A percentile compares a stretch with the other conserved stretches of the same genome.
Conservation (phyloP, 306 rosid species). For the Trifolium repens region DNA sequence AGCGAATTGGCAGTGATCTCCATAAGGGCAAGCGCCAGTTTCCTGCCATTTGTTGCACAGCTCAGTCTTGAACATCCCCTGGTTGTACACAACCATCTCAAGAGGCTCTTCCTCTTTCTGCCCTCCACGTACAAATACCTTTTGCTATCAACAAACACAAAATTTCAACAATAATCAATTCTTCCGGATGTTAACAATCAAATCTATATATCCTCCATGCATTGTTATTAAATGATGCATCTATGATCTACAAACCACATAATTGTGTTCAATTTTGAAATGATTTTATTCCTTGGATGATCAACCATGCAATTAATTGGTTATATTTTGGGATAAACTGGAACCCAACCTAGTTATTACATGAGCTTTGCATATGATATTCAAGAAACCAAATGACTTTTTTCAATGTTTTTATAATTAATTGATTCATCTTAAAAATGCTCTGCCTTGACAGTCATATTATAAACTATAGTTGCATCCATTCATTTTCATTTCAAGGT, state of each 20-base stretch:
- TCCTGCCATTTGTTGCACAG: conserved; percentile 96
- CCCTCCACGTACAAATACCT: conserved; percentile 62
- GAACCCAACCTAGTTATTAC: neutral
- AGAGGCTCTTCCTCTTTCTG: conserved; percentile 62
- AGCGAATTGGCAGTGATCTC: conserved; percentile 80
- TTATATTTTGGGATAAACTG: neutral
- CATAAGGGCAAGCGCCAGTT: conserved; percentile 83
- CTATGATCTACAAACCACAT: neutral
- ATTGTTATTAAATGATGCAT: conserved; percentile 11
- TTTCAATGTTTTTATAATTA: neutral
- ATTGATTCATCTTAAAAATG: neutral
- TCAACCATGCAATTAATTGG: neutral
- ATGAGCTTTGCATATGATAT: neutral
- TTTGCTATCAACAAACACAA: conserved; percentile 51
- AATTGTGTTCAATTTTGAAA: conserved; percentile 7
- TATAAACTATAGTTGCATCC: neutral
- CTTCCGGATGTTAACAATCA: conserved; percentile 16
- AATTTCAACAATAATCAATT: conserved; percentile 28
- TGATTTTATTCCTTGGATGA: neutral
- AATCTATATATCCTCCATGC: neutral
- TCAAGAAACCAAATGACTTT: neutral
- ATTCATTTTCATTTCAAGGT: neutral
- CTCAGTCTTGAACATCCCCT: conserved; percentile 94
- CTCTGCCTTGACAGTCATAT: neutral
- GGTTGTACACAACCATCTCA: conserved; percentile 75